A percentile compares a stretch with the other conserved stretches of the same genome.
phyloP scores from a whole-genome alignment of 768 basidiomycete species.

The Agaricus blazei region DNA sequence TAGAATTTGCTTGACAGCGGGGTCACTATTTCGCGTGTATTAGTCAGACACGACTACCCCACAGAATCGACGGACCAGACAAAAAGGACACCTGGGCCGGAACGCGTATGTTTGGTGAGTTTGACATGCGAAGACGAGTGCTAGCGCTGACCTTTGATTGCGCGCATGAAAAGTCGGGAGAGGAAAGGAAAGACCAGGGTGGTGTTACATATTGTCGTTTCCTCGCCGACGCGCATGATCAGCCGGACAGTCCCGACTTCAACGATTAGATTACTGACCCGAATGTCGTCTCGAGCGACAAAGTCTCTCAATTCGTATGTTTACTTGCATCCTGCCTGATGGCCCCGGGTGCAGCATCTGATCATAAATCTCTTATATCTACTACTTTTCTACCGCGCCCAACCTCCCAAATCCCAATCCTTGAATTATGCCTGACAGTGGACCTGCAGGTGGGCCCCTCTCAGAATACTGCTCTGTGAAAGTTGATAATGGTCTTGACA shows the following conservation, averaged over 20 bases:
- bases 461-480: background rate
- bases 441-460: background rate
- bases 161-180: slow-evolving; percentile 40
- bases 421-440: background rate
- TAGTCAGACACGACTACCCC: background rate
- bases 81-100: slow-evolving; percentile 52
- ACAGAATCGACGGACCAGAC: slow-evolving; percentile 45
- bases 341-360: background rate
- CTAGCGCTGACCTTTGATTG: slow-evolving; percentile 50
- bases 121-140: background rate
- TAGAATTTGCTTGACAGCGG: slow-evolving; percentile 86
- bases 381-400: background rate
- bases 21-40: slow-evolving; percentile 47
- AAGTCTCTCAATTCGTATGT: background rate
- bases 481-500: background rate
- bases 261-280: background rate
- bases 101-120: background rate
- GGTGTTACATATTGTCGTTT: background rate
- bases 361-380: background rate
- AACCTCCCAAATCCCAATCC: background rate
- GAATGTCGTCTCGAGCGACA: slow-evolving; percentile 1
- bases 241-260: background rate
- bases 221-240: slow-evolving; percentile 11
- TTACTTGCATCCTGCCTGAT: background rate
- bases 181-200: background rate